Percentiles rank a stretch among this genome's conserved stretches.
phyloP scores from a whole-genome alignment of 768 basidiomycete genomes.

The Lactarius psammicola region DNA sequence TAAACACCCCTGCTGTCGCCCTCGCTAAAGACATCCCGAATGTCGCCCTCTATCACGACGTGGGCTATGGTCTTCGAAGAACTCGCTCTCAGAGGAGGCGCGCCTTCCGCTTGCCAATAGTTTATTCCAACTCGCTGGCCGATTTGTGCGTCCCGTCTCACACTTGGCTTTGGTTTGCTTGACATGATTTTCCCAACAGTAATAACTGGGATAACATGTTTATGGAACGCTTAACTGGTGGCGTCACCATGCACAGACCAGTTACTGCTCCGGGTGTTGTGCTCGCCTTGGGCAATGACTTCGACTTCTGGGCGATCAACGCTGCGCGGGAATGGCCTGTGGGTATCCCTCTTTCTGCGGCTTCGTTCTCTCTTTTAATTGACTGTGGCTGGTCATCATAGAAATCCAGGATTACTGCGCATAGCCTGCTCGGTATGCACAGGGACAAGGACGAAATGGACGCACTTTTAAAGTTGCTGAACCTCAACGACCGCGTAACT shows the following conservation, averaged over 20 bases:
- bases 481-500: conserved; percentile 16
- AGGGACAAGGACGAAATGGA: conserved; percentile 13
- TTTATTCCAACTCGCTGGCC: conserved; percentile 11
- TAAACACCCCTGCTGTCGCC: background rate
- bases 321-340: conserved; percentile 69
- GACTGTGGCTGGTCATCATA: conserved; percentile 3
- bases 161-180: background rate
- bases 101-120: conserved; percentile 11
- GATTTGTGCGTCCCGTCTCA: conserved; percentile 16
- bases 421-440: conserved; percentile 15
- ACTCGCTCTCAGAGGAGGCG: conserved; percentile 4
- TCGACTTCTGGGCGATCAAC: conserved; percentile 68
- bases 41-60: conserved; percentile 2
- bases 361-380: too few relatives aligned
- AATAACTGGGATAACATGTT: conserved; percentile 75
- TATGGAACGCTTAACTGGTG: conserved; percentile 46
- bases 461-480: background rate
- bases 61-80: conserved; percentile 11
- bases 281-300: conserved; percentile 72
- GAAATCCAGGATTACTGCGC: conserved; percentile 19
- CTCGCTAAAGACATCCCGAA: background rate
- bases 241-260: conserved; percentile 56
- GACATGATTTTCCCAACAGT: conserved; percentile 38
- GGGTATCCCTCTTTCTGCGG: conserved; percentile 26
- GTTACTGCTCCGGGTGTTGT: conserved; percentile 49